Conservation (phyloP, 805 yeast genomes). For the Hanseniaspora nectarophila region DNA sequence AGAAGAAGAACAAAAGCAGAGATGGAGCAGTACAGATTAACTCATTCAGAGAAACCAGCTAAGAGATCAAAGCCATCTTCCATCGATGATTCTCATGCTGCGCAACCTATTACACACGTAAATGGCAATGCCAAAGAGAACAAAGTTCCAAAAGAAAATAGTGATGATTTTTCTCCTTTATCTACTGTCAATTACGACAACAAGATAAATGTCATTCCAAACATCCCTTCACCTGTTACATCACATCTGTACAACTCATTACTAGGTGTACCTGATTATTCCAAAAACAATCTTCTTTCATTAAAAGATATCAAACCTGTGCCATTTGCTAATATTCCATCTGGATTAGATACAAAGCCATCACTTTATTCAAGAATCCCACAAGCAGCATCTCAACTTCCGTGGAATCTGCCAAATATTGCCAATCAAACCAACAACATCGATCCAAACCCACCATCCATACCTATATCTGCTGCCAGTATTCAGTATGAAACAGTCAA, state of each 20-base stretch:
- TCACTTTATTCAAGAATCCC: not conserved
- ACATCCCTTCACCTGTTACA: not conserved
- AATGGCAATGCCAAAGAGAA: not conserved
- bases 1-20: conserved; percentile 28
- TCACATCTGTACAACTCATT: not conserved
- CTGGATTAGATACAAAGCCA: conserved; percentile 12
- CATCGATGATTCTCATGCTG: not conserved
- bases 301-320: not conserved
- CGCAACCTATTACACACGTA: no score
- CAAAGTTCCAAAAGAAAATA: not conserved
- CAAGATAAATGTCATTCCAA: not conserved
- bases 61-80: conserved; percentile 9
- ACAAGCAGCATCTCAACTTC: not conserved
- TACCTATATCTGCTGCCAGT: conserved; percentile 24
- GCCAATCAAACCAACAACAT: conserved; percentile 13
- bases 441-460: conserved; percentile 17
- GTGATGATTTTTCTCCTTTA: not conserved
- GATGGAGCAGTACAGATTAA: conserved; percentile 21
- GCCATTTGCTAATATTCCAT: not conserved
- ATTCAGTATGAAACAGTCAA: conserved; percentile 26
- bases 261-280: not conserved
- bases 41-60: conserved; percentile 20
- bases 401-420: not conserved
- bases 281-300: not conserved
- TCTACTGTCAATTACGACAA: not conserved